Evolutionary conservation across 2,329 filamentous ascomycete genomes (phyloP).

Genomic region (Fusarium tricinctum): DNA sequence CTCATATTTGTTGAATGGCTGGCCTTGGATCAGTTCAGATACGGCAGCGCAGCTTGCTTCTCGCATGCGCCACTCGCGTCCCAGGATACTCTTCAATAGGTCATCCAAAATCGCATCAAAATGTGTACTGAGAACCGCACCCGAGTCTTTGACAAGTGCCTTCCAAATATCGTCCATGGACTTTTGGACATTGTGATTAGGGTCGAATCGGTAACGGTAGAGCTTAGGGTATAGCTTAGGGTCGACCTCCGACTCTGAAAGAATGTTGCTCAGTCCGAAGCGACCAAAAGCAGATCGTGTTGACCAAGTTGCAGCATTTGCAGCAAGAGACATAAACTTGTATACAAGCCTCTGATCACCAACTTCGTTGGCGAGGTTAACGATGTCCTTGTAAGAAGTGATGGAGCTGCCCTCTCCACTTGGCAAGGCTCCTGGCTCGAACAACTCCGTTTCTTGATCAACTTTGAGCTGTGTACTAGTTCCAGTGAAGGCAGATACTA

Average conservation of each 20-base stretch:
- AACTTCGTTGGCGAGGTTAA: slow-evolving; percentile 94
- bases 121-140: slow-evolving; percentile 79
- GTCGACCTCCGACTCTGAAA: slow-evolving; percentile 89
- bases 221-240: slow-evolving; percentile 96
- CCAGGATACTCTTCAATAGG: slow-evolving; percentile 85
- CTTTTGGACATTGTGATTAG: slow-evolving; percentile 89
- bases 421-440: slow-evolving; percentile 89
- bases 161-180: slow-evolving; percentile 99
- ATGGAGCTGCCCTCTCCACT: slow-evolving; percentile 91
- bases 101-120: slow-evolving; percentile 93
- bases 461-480: slow-evolving; percentile 83
- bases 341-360: slow-evolving; percentile 97
- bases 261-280: slow-evolving; percentile 91
- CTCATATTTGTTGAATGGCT: slow-evolving; percentile 82
- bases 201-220: slow-evolving; percentile 94
- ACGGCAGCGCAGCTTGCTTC: slow-evolving; percentile 94
- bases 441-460: slow-evolving; percentile 90
- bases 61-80: slow-evolving; percentile 92
- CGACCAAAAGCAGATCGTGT: slow-evolving; percentile 96
- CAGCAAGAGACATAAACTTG: slow-evolving; percentile 97
- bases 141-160: slow-evolving; percentile 90
- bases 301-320: slow-evolving; percentile 96
- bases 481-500: slow-evolving; percentile 90
- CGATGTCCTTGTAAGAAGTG: slow-evolving; percentile 97
- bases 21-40: slow-evolving; percentile 86